Conservation (phyloP, 1,284 basidiomycete species). For the Apiotrichum laibachii region DNA sequence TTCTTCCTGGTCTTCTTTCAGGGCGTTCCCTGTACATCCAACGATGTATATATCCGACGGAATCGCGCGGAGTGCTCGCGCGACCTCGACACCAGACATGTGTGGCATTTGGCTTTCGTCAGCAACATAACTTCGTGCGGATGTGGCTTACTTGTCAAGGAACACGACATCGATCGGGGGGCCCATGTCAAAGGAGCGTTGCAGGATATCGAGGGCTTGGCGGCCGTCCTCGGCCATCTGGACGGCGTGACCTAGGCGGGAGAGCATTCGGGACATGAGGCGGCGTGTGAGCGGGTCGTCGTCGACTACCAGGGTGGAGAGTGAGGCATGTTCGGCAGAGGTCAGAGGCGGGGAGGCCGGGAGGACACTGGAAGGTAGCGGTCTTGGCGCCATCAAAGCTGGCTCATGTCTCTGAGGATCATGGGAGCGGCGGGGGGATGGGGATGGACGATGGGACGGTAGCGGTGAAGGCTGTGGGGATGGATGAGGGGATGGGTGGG, state of each 20-base stretch:
- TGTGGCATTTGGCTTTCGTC: slow-evolving; percentile 57
- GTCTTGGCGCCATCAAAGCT: no score
- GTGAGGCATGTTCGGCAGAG: neutral
- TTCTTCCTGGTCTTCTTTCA: slow-evolving; percentile 64
- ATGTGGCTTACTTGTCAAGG: slow-evolving; percentile 59
- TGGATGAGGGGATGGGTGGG: no score
- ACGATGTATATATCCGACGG: slow-evolving; percentile 72
- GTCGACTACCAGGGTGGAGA: slow-evolving; percentile 46
- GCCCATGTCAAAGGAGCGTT: slow-evolving; percentile 23
- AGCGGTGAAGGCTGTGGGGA: no score
- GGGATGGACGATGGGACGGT: no score
- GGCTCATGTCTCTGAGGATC: no score
- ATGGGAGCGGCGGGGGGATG: no score
- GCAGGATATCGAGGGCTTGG: slow-evolving; percentile 70
- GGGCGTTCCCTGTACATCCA: slow-evolving; percentile 64
- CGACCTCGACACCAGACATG: slow-evolving; percentile 72
- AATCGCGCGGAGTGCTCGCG: slow-evolving; percentile 63
- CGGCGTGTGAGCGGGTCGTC: slow-evolving; percentile 65
- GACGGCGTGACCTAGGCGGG: slow-evolving; percentile 72
- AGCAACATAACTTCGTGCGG: no score
- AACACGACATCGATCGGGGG: slow-evolving; percentile 67
- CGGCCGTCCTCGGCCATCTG: slow-evolving; percentile 80
- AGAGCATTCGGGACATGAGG: slow-evolving; percentile 76
- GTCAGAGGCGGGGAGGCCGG: neutral
- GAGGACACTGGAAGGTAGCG: no score